Percentiles rank a stretch among this genome's conserved stretches.
phyloP scores from a whole-genome alignment of 2,329 filamentous ascomycete genomes.

The Falciphora oryzae region DNA sequence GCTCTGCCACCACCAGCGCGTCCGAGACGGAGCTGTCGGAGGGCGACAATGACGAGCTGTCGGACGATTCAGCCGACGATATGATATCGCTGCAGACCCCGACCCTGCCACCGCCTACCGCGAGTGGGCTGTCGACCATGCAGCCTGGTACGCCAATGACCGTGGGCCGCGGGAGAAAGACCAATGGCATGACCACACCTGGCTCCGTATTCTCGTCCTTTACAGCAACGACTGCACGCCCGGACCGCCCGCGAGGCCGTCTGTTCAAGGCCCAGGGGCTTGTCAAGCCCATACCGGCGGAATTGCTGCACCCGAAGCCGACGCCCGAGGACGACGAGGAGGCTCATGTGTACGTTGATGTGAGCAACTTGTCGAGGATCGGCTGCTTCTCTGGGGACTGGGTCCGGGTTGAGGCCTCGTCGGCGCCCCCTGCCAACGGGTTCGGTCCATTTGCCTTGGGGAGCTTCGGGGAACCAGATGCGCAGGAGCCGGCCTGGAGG shows the following conservation, averaged over 20 bases:
- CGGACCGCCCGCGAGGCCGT: constrained; percentile 65
- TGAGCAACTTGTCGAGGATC: constrained; percentile 77
- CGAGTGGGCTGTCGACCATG: constrained; percentile 73
- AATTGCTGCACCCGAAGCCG: constrained; percentile 80
- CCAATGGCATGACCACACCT: constrained; percentile 73
- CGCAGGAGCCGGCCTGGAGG: constrained; percentile 64
- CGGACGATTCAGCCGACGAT: constrained; percentile 87
- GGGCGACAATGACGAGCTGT: constrained; percentile 64
- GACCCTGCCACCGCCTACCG: constrained; percentile 61
- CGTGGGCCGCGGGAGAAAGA: constrained; percentile 54
- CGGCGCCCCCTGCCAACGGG: constrained; percentile 65
- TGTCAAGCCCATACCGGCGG: constrained; percentile 63
- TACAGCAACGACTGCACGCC: constrained; percentile 75
- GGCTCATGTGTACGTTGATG: constrained; percentile 84
- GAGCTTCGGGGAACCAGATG: constrained; percentile 57
- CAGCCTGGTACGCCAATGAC: constrained; percentile 78
- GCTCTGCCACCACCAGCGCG: constrained; percentile 37
- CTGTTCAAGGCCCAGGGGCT: constrained; percentile 81
- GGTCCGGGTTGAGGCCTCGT: constrained; percentile 75
- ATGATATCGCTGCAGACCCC: constrained; percentile 87
- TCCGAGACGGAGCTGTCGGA: constrained; percentile 58
- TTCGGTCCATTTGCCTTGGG: constrained; percentile 63
- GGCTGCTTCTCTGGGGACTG: constrained; percentile 98
- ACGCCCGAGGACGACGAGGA: constrained; percentile 74
- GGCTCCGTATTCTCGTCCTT: constrained; percentile 87